Evolutionary conservation across 345 rosid genomes (phyloP), one percentile per base, ranked within the genome.

Genomic region (Bruguiera sexangula): DNA sequence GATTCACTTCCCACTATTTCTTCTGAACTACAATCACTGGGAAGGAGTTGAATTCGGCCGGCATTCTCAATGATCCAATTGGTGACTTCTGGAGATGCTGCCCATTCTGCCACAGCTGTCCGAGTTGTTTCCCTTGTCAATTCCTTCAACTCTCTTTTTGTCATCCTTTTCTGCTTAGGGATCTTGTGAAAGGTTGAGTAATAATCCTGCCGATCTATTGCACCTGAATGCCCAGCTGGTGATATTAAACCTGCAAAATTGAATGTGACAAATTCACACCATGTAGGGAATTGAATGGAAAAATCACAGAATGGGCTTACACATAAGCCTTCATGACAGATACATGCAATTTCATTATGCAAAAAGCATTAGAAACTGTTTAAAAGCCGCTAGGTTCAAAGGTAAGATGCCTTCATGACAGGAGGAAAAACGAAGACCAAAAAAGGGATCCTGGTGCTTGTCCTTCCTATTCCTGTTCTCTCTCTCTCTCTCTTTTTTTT

Each of bases 71-170:
- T 72, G 67, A 90, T 65, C 98, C 99, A 95, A 63, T 83, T 81
- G 0, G 89, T 65, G 75, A 89, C 89, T 43, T 87, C 91, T 18
- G 97, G 91, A 36, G 96, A 86, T 50, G 96, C 85, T 54, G 87
- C 73, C 83, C 78, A 65, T 61, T 70, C 81, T 6, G 61, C 53
- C n/a, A 69, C 8, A 13, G 78, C 81, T 55, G 51, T 39, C 43
- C 37, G 68, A 3, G 79, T 64, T 19, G 98, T 87, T 62, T 85
- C 92, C 60, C 62, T 73, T 13, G 93, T 87, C 50, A 93, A 85
- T 75, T 90, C 92, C 56, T 89, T 85, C 94, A 89, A 90, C 62
- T 92, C 94, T 77, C 80, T 75, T 80, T 87, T 80, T 0, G 96
- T 74, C 69, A 87, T 62, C 82, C 75, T 89, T 86, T 77, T 88